Evolutionary conservation across 2,329 filamentous ascomycete genomes (phyloP).

Genomic region (Hypocreales sp.): DNA sequence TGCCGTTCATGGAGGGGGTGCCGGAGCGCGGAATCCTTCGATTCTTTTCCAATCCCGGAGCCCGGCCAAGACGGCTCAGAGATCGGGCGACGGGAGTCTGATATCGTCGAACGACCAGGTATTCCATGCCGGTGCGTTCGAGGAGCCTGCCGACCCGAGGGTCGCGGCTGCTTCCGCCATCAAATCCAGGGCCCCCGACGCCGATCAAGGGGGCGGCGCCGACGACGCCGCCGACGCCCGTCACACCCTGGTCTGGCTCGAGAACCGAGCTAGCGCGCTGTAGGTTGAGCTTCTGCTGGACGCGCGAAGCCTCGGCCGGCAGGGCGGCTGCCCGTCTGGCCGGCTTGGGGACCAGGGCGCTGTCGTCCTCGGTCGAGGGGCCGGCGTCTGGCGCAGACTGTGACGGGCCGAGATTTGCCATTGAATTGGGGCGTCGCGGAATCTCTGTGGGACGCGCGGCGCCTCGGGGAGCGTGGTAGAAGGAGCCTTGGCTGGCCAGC

Average conservation of each 20-base stretch:
- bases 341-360: conserved; percentile 29
- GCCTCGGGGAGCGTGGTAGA: conserved; percentile 24
- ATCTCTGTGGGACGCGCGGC: conserved; percentile 15
- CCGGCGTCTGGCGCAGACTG: conserved; percentile 9
- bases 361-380: conserved; percentile 21
- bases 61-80: conserved; percentile 27
- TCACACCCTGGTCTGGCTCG: conserved; percentile 38
- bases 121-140: conserved; percentile 57
- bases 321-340: conserved; percentile 22
- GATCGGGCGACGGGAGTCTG: conserved; percentile 56
- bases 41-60: conserved; percentile 35
- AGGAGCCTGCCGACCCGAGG: conserved; percentile 49
- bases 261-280: conserved; percentile 59
- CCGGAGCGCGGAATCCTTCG: conserved; percentile 29
- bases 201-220: conserved; percentile 32
- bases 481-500: conserved; percentile 34
- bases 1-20: conserved; percentile 21
- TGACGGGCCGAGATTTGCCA: conserved; percentile 17
- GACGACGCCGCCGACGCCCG: conserved; percentile 19
- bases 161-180: conserved; percentile 34
- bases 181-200: conserved; percentile 38
- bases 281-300: conserved; percentile 61
- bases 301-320: conserved; percentile 44
- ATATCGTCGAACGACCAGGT: conserved; percentile 56
- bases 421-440: conserved; percentile 25